A percentile compares a stretch with the other conserved stretches of the same genome.
These are phyloP conservation scores for Tarenaya hassleriana DNA, from an alignment of 345 rosid species.

Conservation along the genomic window DNA sequence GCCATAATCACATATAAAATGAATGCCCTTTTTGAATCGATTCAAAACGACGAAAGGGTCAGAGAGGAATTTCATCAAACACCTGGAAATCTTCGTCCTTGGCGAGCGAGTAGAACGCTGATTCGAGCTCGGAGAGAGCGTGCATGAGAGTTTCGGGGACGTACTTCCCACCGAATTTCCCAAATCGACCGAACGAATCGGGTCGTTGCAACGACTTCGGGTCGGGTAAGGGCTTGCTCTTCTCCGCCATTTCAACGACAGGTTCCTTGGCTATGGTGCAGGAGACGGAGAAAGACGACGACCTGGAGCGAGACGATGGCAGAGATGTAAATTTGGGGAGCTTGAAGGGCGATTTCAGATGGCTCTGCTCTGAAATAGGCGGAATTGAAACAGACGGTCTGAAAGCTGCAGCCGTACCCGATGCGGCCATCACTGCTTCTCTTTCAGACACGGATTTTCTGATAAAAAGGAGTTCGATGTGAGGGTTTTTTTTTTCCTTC, in stretches of 20 bases:
- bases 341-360: conserved; percentile 24
- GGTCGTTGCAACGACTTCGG: conserved; percentile 51
- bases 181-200: conserved; percentile 83
- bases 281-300: conserved; percentile 31
- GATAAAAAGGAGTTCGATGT: conserved; percentile 11
- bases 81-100: conserved; percentile 75
- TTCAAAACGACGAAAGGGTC: not conserved
- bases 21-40: not conserved
- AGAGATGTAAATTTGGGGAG: conserved; percentile 20
- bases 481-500: too few species aligned
- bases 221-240: conserved; percentile 20
- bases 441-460: conserved; percentile 1
- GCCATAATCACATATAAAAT: conserved; percentile 6
- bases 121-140: conserved; percentile 79
- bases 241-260: conserved; percentile 33
- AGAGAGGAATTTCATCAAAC: not conserved
- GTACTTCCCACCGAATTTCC: conserved; percentile 83
- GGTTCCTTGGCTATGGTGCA: conserved; percentile 48
- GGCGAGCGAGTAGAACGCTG: conserved; percentile 57
- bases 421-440: conserved; percentile 25
- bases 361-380: conserved; percentile 6
- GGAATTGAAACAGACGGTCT: conserved; percentile 27
- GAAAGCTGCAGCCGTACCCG: conserved; percentile 27
- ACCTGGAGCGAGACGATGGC: conserved; percentile 16
- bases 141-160: conserved; percentile 91